Evolutionary conservation across 2,329 filamentous ascomycete species (phyloP), one percentile per base, ranked within the genome.

Genomic region (Thielaviopsis euricoi): DNA sequence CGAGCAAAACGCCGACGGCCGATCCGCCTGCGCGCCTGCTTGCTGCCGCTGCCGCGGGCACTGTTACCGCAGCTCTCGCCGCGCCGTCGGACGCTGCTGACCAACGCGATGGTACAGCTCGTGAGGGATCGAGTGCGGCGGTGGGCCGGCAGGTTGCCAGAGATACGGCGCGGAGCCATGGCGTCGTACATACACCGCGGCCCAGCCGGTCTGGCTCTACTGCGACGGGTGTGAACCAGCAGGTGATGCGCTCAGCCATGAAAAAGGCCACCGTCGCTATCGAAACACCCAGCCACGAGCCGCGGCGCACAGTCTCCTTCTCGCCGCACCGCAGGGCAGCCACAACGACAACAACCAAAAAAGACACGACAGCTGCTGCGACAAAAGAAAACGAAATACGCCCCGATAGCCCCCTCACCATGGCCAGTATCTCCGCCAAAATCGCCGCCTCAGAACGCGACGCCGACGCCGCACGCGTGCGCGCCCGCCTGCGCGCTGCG

Each of bases 401-500:
- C 2, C 29, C 29, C 2, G 13, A 15, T 17, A 43, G 37, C 37
- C 80, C 80, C 0, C 67, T 83, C 3, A 81, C 76, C 21, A 81
- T 82, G 75, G 77, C 79, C 9, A 75, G 71, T 37, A 84, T 84
- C 61, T 77, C 79, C 0, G 79, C 80, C 26, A 84, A 84, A 67
- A 71, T 84, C 0, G 81, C 80, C 0, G 81, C 81, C 1, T 79
- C 80, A 0, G 81, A 84, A 62, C 73, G 78, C 19, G 80, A 83
- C 56, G 81, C 81, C 3, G 80, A 83, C 62, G 81, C 81, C 1
- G 80, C 80, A 1, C 74, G 81, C 23, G 79, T 83, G 0, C 71
- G 80, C 3, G 81, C 81, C 2, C 84, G 83, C 65, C 72, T 84
- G 29, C 77, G 74, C 63, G 80, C 81, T 1, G 77, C 76, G 2